These are phyloP conservation scores for Ophiocordyceps polyrhachis-furcata DNA, from an alignment of 2,329 filamentous ascomycete genomes.

Conservation along the genomic window DNA sequence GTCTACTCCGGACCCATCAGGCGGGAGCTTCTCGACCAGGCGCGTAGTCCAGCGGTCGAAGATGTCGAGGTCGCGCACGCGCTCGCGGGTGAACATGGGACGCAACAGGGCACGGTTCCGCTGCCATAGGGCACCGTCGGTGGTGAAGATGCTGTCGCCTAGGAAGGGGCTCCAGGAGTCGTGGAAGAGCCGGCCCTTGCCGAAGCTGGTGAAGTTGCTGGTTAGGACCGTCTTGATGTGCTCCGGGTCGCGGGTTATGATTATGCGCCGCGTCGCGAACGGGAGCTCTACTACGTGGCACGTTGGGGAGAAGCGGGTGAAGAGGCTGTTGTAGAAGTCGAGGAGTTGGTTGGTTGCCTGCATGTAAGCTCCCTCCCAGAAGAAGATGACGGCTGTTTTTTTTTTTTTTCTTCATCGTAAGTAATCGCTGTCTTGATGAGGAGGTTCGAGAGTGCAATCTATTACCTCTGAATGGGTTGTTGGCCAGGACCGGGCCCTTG, in stretches of 20 bases:
- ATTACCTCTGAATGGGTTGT: conserved; percentile 4
- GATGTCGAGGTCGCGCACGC: conserved; percentile 61
- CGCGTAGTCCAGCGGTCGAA: conserved; percentile 35
- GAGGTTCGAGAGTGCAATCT: too few relatives aligned
- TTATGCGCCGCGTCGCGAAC: conserved; percentile 34
- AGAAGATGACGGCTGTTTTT: conserved; percentile 1
- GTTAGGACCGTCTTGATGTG: conserved; percentile 88
- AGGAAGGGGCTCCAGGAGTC: conserved; percentile 57
- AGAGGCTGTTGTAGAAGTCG: conserved; percentile 3
- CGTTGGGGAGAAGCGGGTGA: conserved; percentile 1
- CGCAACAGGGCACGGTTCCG: conserved; percentile 59
- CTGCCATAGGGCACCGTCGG: conserved; percentile 65
- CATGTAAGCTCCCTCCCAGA: conserved; percentile 3
- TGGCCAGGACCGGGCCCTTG: conserved; percentile 2
- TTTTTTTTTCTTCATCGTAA: neutral
- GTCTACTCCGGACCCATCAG: conserved; percentile 40
- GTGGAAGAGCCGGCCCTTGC: conserved; percentile 63
- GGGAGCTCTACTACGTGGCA: conserved; percentile 28
- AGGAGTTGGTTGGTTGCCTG: conserved; percentile 6
- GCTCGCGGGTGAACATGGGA: conserved; percentile 72
- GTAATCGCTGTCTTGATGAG: too few relatives aligned
- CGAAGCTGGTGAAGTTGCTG: conserved; percentile 67
- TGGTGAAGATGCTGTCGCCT: conserved; percentile 59
- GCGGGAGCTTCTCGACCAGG: conserved; percentile 4
- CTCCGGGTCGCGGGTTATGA: conserved; percentile 68